Conservation (phyloP, 306 rosid species). For the Coriaria nepalensis region DNA sequence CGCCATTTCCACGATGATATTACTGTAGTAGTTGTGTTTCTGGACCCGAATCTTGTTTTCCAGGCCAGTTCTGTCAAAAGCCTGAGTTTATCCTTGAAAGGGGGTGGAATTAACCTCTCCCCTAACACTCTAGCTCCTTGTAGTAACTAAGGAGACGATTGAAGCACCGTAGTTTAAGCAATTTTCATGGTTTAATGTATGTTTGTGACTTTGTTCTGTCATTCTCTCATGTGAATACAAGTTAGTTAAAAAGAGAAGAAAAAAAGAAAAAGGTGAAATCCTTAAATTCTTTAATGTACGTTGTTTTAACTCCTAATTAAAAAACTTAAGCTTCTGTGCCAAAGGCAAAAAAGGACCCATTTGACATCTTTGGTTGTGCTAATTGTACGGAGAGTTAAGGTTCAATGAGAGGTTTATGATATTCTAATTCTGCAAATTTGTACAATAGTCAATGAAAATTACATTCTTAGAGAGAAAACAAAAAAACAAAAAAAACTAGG, state of each 20-base stretch:
- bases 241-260: slow-evolving; percentile 5
- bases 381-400: too few species aligned
- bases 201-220: neutral
- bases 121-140: slow-evolving; percentile 62
- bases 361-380: too few species aligned
- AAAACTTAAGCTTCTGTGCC: too few species aligned
- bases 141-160: slow-evolving; percentile 39
- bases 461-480: slow-evolving; percentile 28
- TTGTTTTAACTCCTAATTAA: slow-evolving; percentile 45
- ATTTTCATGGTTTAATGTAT: too few species aligned
- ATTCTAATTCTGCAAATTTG: slow-evolving; percentile 18
- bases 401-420: slow-evolving; percentile 18
- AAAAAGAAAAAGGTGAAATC: neutral
- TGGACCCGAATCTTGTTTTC: slow-evolving; percentile 60
- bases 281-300: slow-evolving; percentile 50
- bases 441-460: slow-evolving; percentile 44
- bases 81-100: slow-evolving; percentile 57
- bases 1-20: slow-evolving; percentile 97
- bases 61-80: slow-evolving; percentile 60
- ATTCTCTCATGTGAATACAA: slow-evolving; percentile 8
- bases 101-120: slow-evolving; percentile 75
- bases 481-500: slow-evolving; percentile 11
- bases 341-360: too few species aligned
- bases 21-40: slow-evolving; percentile 80
- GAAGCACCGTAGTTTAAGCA: slow-evolving; percentile 33